Evolutionary conservation across 192 early-diverging fungal genomes (phyloP), one percentile per base, ranked within the genome.

Genomic region (Linnemannia schmuckeri): DNA sequence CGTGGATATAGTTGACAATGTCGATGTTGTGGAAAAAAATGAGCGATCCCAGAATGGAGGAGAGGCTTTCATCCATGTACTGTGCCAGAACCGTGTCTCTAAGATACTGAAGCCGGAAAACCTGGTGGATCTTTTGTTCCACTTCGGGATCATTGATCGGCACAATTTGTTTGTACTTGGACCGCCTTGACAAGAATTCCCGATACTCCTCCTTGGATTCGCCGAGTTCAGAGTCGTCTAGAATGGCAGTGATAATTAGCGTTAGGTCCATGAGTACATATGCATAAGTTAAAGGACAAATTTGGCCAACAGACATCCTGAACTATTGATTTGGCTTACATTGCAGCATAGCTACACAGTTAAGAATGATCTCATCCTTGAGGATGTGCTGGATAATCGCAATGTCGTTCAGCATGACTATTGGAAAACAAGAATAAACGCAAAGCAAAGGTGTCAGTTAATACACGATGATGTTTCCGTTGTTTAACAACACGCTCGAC

Each of bases 1-100:
- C 88, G 72, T 94, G 92, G 68, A 99, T 82, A 77, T 95, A 92
- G 72, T 85, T 92, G 37, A 97, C 90, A 70, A 99, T 97, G 44
- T 98, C 97, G 38, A 94, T 90, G 77, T 98, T 92, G 82, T 97
- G 96, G 88, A 94, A 94, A 78, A 96, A 96, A 10, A 96, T 93
- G 54, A 97, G 87, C 0, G 95, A 92, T 40, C 93, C 93, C 71
- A 99, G 88, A 24, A 93, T 90, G 12, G 97, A 91, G 46, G 93
- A 90, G 6, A 94, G 94, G 15, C 88, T 90, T 30, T 99, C 97
- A 75, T 98, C 97, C 20, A 97, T 78, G 66, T 94, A 86, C 2
- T 94, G 92, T 9, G 93, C 93, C 30, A 99, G 90, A 1, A 96
- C 95, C 1, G 95, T 95, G 81, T 98, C 97, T 61, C 97, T 96